Base-by-base conservation (phyloP, 345 rosid species). In the Eucalyptus polyanthemos region DNA sequence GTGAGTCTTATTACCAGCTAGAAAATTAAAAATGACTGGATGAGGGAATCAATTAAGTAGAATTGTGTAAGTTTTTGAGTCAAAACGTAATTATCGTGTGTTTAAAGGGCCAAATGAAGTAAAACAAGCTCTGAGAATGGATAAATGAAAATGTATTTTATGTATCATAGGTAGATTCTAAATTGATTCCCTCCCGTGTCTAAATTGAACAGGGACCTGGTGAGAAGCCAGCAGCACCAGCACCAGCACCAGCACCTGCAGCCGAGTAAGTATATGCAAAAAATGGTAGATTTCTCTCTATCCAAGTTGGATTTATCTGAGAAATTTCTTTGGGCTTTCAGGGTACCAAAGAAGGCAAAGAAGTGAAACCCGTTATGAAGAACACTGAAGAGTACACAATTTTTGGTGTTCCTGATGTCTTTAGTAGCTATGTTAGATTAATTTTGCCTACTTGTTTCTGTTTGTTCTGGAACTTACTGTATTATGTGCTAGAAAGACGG, bases 311-410 rank as follows among this genome's bases (percentile, higher is more conserved):
- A 87, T 24, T 87, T 62, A 56, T 44, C 47, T 87, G 65, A 51
- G 31, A 87, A 9, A 51, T 87, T 25, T 50, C 40, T 37, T 76
- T 40, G 40, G 83, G 14, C 83, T 47, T 81, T 42, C 67, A 90
- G 91, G 89, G 89, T 72, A 53, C 60, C 80, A 6, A 90, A 90
- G 91, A 90, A 90, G 81, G 60, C 87, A 9, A 90, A 87, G 89
- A 90, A 90, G 85, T 90, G 91, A 90, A 21, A 58, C 25, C 89
- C 10, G 31, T 34, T 14, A 44, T 80, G 90, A 85, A 85, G 80
- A 83, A 47, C 45, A 44, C 58, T 83, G 24, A 47, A 72, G 72
- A 22, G 45, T 37, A 27, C 44, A 10, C 88, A 21, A 72, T 45
- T 89, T 86, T 89, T 49, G 90, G 65, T 89, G 88, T 62, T 89